Evolutionary conservation across 148 eudicot species (phyloP).

Genomic region (Vaccinium vitisidaea): DNA sequence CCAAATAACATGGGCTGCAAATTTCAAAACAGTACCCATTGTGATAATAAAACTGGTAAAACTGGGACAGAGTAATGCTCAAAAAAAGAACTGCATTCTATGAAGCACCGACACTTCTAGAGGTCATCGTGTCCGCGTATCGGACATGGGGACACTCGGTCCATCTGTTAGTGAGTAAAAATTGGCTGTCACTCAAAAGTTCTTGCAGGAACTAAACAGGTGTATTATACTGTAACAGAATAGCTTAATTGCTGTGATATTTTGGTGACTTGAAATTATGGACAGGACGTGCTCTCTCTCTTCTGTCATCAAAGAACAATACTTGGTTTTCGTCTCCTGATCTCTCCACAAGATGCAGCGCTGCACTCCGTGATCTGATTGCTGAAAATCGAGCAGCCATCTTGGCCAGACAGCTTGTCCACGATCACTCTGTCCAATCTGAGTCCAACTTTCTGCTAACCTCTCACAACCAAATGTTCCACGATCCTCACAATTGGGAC

Average conservation of each 20-base stretch:
- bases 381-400: slow-evolving; percentile 26
- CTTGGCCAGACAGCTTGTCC: slow-evolving; percentile 23
- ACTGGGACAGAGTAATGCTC: too few relatives aligned
- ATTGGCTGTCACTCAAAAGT: not conserved
- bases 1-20: too few relatives aligned
- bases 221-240: not conserved
- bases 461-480: not conserved
- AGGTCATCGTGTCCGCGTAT: too few relatives aligned
- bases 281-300: slow-evolving; percentile 27
- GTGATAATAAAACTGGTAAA: too few relatives aligned
- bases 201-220: not conserved
- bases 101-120: too few relatives aligned
- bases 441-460: not conserved
- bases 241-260: not conserved
- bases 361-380: slow-evolving; percentile 26
- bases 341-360: slow-evolving; percentile 23
- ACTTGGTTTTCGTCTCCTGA: slow-evolving; percentile 21
- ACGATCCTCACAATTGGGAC: slow-evolving; percentile 20
- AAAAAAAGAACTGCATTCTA: not conserved
- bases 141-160: too few relatives aligned
- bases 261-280: not conserved
- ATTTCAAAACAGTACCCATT: too few relatives aligned
- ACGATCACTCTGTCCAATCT: not conserved
- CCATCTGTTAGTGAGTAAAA: not conserved
- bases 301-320: slow-evolving; percentile 26